Evolutionary conservation across 2,329 filamentous ascomycete species (phyloP), one percentile per base, ranked within the genome.

Genomic region (Neoascochyta sp.): DNA sequence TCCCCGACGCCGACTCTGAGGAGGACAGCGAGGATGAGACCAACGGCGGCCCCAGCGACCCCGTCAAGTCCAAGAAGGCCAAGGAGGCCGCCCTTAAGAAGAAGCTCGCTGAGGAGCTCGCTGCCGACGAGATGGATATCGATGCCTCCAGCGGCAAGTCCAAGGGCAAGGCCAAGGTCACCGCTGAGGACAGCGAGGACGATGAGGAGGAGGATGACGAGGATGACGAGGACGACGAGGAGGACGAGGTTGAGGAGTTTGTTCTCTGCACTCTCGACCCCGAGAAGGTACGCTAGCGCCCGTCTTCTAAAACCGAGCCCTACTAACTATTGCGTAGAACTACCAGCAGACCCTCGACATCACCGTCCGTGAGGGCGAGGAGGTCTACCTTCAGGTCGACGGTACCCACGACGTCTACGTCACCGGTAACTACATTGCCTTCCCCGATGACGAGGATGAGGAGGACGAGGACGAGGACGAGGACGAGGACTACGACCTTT

Each of bases 341-440:
- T 95, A 83, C 76, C 92, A 98, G 70, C 93, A 98, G 69, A 71
- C 92, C 26, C 79, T 98, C 37, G 87, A 98, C 67, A 86, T 98
- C 65, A 92, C 86, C 44, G 80, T 98, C 61, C 80, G 78, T 54
- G 85, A 95, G 63, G 78, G 84, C 50, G 92, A 98, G 74, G 79
- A 79, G 52, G 82, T 95, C 47, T 95, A 86, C 75, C 96, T 98
- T 73, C 78, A 85, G 60, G 88, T 94, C 47, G 81, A 78, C 41
- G 92, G 92, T 54, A 92, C 86, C 42, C 88, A 95, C 75, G 80
- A 84, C 44, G 75, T 98, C 57, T 92, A 83, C 70, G 78, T 98
- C 39, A 96, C 90, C 42, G 92, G 92, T 52, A 98, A 98, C 78
- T 96, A 95, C 68, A 77, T 98, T 49, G 78, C 92, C 41, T 73